These are phyloP conservation scores for Carex sylvatica DNA, from an alignment of 202 grass and related monocot genomes.

Conservation along the genomic window DNA sequence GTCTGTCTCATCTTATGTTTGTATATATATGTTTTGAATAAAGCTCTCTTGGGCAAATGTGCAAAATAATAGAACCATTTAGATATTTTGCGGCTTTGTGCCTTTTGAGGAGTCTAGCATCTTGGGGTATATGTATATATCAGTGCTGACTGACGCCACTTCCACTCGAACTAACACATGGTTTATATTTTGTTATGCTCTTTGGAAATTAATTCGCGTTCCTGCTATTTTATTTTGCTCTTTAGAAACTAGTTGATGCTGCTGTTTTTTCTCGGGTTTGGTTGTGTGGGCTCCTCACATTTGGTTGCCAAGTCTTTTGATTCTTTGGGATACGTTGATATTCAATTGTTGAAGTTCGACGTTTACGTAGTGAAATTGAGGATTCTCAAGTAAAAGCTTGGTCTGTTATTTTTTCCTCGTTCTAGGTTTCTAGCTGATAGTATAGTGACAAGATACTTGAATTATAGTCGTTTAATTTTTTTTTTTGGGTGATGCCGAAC, in stretches of 20 bases:
- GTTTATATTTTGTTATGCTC: not conserved
- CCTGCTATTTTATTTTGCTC: not conserved
- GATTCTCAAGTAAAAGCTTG: too few species aligned
- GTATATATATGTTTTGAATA: constrained; percentile 11
- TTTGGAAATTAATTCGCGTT: not conserved
- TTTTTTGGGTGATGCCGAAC: too few species aligned
- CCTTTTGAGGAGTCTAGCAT: not conserved
- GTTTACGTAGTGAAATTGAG: too few species aligned
- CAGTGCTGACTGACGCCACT: not conserved
- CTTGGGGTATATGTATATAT: not conserved
- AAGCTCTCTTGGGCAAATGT: not conserved
- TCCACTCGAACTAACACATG: not conserved
- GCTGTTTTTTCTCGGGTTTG: not conserved
- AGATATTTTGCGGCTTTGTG: not conserved
- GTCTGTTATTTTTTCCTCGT: too few species aligned
- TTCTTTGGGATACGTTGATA: too few species aligned
- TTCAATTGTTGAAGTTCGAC: too few species aligned
- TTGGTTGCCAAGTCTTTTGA: not conserved
- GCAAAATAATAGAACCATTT: not conserved
- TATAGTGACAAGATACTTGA: too few species aligned
- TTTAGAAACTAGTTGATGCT: too few species aligned
- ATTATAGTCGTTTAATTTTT: too few species aligned
- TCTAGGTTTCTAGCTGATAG: too few species aligned
- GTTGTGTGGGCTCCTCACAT: not conserved
- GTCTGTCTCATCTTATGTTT: not conserved